Evolutionary conservation across 2,329 filamentous ascomycete genomes (phyloP), one percentile per base, ranked within the genome.

Genomic region (Arthrobotrys sinensis): DNA sequence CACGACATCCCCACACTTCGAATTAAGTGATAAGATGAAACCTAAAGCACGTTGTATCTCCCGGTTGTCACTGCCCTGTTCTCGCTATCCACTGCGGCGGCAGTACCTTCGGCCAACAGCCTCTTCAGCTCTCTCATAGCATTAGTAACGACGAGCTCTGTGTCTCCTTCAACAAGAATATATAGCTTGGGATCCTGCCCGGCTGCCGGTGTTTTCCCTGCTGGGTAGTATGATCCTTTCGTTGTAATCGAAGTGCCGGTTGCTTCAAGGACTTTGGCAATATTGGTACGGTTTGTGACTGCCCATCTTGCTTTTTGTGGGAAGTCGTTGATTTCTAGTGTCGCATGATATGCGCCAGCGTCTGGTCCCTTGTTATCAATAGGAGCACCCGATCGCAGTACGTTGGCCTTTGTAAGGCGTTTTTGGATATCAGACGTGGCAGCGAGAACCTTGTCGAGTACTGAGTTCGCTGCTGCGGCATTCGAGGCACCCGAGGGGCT

Each of bases 361-460:
- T 99, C 96, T 0, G 96, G 96, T 0, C 96, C 96, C 85, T 97
- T 97, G 86, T 99, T 99, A 86, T 99, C 96, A 83, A 97, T 96
- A 6, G 96, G 94, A 79, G 97, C 94, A 12, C 96, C 96, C 3
- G 93, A 92, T 77, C 96, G 92, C 82, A 97, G 91, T 83, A 96
- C 92, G 40, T 94, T 94, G 38, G 93, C 93, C 81, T 93, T 93
- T 82, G 93, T 95, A 45, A 99, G 88, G 80, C 96, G 93, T 79
- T 91, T 91, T 84, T 97, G 94, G 85, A 99, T 97, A 84, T 91
- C 92, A 81, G 91, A 93, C 81, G 96, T 94, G 4, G 95, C 95
- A n/a, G 92, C 93, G 76, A 92, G 92, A 76, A 96, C 95, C 86
- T 92, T 93, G 85, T 96, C 93, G 79, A 97, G 87, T 16, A 78